Evolutionary conservation across 257 asterid genomes (phyloP).

Genomic region (Primulina eburnea): DNA sequence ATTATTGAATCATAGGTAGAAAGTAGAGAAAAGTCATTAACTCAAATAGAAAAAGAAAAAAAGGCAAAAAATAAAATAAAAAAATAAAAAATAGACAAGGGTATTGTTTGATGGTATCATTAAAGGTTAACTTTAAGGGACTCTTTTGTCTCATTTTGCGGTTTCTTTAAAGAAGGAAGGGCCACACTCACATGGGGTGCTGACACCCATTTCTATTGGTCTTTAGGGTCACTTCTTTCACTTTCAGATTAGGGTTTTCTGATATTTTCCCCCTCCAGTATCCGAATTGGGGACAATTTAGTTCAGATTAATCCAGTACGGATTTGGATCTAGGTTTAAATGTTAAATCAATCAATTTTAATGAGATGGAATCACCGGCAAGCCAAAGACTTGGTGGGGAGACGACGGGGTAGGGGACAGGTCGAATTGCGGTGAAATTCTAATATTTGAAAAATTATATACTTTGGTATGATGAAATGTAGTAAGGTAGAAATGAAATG

Average conservation of each 20-base stretch:
- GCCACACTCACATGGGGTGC: slow-evolving; percentile 48
- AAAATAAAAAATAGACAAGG: neutral
- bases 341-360: too few species aligned
- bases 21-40: neutral
- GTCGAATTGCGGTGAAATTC: too few species aligned
- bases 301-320: neutral
- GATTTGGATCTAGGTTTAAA: neutral
- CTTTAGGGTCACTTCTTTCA: slow-evolving; percentile 26
- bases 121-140: slow-evolving; percentile 36
- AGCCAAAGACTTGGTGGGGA: too few species aligned
- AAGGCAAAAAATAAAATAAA: slow-evolving; percentile 18
- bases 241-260: slow-evolving; percentile 26
- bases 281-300: neutral
- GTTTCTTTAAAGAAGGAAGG: slow-evolving; percentile 34
- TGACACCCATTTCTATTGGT: slow-evolving; percentile 13
- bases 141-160: slow-evolving; percentile 38
- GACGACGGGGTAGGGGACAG: too few species aligned
- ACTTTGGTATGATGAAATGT: too few species aligned
- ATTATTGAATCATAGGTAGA: neutral
- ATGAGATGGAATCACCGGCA: neutral
- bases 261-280: too few species aligned
- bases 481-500: too few species aligned
- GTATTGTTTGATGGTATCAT: slow-evolving; percentile 23
- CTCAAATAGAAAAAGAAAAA: slow-evolving; percentile 2
- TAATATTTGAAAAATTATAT: too few species aligned